phyloP scores from a whole-genome alignment of 2,329 filamentous ascomycete genomes.

The Phaeomoniella chlamydospora region DNA sequence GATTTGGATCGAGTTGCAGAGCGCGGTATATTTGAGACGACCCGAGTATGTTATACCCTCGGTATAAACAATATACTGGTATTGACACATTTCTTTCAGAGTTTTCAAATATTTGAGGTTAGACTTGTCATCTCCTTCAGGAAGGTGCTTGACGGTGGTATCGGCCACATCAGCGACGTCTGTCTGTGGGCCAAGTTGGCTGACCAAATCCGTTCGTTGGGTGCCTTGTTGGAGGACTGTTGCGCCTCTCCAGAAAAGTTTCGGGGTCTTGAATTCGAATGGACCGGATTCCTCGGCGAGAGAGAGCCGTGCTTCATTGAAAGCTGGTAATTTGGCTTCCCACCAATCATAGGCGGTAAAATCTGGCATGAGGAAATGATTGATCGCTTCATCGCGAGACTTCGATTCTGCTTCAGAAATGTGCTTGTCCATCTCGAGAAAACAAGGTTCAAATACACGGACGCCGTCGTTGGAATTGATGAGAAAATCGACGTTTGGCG shows the following conservation, averaged over 20 bases:
- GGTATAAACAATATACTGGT: conserved; percentile 1
- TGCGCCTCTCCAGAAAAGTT: conserved; percentile 1
- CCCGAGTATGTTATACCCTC: conserved; percentile 1
- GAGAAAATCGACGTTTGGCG: conserved; percentile 1
- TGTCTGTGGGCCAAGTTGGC: neutral
- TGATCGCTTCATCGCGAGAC: conserved; percentile 1
- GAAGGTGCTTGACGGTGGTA: neutral
- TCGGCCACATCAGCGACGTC: conserved; percentile 1
- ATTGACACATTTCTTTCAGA: conserved; percentile 1
- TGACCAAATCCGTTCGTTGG: conserved; percentile 1
- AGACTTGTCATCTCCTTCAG: neutral
- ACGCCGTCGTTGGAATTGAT: conserved; percentile 1
- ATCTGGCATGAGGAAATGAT: conserved; percentile 1
- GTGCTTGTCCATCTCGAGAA: conserved; percentile 2
- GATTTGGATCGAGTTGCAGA: conserved; percentile 1
- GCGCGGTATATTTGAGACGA: neutral
- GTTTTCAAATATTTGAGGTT: conserved; percentile 1
- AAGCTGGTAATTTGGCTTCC: neutral
- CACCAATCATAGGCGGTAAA: conserved; percentile 1
- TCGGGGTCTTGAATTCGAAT: conserved; percentile 1
- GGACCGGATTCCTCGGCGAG: neutral
- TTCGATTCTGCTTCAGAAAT: conserved; percentile 1
- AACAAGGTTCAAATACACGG: conserved; percentile 1
- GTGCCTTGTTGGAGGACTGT: conserved; percentile 1
- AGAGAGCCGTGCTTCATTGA: conserved; percentile 1